Evolutionary conservation across 2,329 filamentous ascomycete genomes (phyloP).

Genomic region (Conoideocrella luteorostrata): DNA sequence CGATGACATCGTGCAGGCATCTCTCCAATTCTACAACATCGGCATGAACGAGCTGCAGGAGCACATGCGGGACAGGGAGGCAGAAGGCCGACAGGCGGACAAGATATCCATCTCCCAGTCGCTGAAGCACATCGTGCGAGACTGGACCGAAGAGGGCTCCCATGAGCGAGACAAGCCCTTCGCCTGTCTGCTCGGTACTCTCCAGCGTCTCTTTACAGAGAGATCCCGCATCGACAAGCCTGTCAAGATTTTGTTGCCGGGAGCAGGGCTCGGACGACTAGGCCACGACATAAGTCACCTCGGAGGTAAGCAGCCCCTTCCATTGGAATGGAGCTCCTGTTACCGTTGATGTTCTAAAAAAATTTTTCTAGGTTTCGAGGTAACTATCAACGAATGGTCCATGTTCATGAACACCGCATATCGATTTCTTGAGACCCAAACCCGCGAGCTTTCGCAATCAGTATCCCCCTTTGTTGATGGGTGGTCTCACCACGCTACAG

Average conservation of each 20-base stretch:
- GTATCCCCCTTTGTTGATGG: constrained; percentile 48
- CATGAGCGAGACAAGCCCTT: constrained; percentile 40
- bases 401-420: constrained; percentile 51
- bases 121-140: constrained; percentile 51
- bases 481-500: constrained; percentile 50
- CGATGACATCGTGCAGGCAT: constrained; percentile 36
- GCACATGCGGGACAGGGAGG: constrained; percentile 32
- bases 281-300: constrained; percentile 43
- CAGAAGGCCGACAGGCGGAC: constrained; percentile 34
- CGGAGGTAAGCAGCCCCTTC: constrained; percentile 21
- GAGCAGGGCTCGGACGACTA: constrained; percentile 45
- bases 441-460: constrained; percentile 16
- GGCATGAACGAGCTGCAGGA: constrained; percentile 35
- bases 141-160: constrained; percentile 45
- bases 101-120: constrained; percentile 44
- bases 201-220: constrained; percentile 26
- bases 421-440: constrained; percentile 36
- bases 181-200: constrained; percentile 27
- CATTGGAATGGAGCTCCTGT: no score
- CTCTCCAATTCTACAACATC: constrained; percentile 41
- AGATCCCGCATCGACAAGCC: constrained; percentile 5
- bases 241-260: constrained; percentile 41
- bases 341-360: no score
- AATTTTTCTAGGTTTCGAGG: constrained; percentile 42
- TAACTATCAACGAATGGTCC: constrained; percentile 52